Base-by-base conservation (phyloP, 2,329 filamentous ascomycete genomes). In the Ascochyta clinopodiicola region DNA sequence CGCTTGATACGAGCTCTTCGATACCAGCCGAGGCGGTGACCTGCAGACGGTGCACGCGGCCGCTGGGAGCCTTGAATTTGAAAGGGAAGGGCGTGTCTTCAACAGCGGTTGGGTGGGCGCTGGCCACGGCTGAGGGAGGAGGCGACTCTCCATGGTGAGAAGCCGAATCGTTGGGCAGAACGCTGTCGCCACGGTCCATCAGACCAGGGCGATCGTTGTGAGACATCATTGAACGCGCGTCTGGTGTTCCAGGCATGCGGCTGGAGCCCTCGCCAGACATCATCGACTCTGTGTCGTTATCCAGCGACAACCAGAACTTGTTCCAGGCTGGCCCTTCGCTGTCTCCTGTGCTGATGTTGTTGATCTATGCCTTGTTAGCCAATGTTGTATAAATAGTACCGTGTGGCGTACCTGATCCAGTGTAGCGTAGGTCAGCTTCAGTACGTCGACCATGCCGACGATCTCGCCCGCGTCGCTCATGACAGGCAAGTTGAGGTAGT, bases 391-490 rank as follows among this genome's bases (percentile, higher is more conserved):
- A 6, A 15, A 21, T 17, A n/a, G 27, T 34, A 6, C 21, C 43
- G 4, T 15, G 17, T 40, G 29, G 65, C 77, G 48, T 78, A 96
- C 92, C 81, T 97, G 94, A 78, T 99, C 95, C 48, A 99, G 84
- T 5, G 95, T 99, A 44, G 95, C 95, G 77, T 99, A 99, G 21
- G 95, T 99, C 70, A 99, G 84, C 80, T 98, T 98, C 60, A 99
- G 86, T 56, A 99, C 95, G 77, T 99, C 95, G 24, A 99, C 95
- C 95, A 99, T 99, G 70, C 95, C 95, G 55, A 99, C 95, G 72
- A 99, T 99, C 78, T 99, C 95, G 62, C 94, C 95, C 59, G 86
- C 84, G 64, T 96, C 92, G 77, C 97, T 97, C 95, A 99, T 99
- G 60, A 99, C 95, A 8, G 95, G 95, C 39, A 99, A 82, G 76